Percentiles rank a stretch among this genome's conserved stretches.
These are phyloP conservation scores for Alnus rubra DNA, from an alignment of 306 rosid genomes.

Conservation along the genomic window DNA sequence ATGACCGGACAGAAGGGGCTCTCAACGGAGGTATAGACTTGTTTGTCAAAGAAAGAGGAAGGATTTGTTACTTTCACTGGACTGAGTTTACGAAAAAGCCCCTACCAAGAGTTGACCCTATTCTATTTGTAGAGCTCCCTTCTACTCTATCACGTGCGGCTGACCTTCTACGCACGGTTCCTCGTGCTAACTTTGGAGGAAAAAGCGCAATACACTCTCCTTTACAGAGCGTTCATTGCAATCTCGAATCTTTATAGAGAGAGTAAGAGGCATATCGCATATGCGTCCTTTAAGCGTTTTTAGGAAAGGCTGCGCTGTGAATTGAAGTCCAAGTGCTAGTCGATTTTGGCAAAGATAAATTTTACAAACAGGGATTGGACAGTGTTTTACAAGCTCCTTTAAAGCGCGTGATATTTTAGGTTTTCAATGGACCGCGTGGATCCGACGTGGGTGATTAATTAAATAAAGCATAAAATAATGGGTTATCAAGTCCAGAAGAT, in stretches of 20 bases:
- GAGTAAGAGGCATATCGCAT: too few species aligned
- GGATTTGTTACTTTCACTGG: neutral
- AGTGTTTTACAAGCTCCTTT: neutral
- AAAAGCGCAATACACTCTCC: neutral
- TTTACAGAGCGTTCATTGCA: neutral
- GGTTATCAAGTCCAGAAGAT: neutral
- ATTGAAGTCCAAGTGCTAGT: neutral
- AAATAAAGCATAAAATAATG: neutral
- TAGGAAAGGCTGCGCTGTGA: neutral
- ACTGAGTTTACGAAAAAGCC: neutral
- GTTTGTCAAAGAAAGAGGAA: neutral
- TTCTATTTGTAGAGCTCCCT: neutral
- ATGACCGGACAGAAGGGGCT: too few species aligned
- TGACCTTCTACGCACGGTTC: conserved; percentile 5
- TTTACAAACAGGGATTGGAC: neutral
- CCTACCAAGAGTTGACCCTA: neutral
- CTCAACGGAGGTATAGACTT: neutral
- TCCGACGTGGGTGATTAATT: neutral
- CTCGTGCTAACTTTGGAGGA: neutral
- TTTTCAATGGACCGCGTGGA: neutral
- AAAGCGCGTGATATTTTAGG: neutral
- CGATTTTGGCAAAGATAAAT: neutral
- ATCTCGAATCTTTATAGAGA: neutral
- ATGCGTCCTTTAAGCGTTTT: neutral
- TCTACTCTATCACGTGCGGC: conserved; percentile 5